Conservation (phyloP, 2,329 filamentous ascomycete genomes). For the Penicillium sp. region DNA sequence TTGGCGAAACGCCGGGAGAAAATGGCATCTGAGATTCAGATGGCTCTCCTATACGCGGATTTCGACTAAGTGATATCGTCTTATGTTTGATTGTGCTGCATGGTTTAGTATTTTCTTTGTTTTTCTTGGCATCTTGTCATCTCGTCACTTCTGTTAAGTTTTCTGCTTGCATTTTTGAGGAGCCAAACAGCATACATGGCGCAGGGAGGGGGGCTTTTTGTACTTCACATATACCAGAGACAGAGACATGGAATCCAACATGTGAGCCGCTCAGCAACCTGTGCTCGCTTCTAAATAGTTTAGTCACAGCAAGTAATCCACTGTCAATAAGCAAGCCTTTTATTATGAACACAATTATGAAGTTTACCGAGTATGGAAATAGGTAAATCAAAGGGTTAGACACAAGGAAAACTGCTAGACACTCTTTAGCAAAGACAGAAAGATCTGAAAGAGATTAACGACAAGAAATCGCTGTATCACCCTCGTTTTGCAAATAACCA, state of each 20-base stretch:
- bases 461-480: slow-evolving; percentile 16
- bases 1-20: slow-evolving; percentile 56
- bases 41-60: slow-evolving; percentile 8
- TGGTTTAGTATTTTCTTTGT: background rate
- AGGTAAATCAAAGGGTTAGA: slow-evolving; percentile 1
- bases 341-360: slow-evolving; percentile 7
- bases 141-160: background rate
- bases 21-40: slow-evolving; percentile 26
- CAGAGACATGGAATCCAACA: background rate
- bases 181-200: background rate
- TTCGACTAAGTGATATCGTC: background rate
- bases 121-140: background rate
- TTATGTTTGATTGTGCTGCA: background rate
- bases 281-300: background rate
- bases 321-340: slow-evolving; percentile 2
- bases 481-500: slow-evolving; percentile 9
- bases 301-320: background rate
- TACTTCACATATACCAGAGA: background rate
- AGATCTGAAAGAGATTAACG: slow-evolving; percentile 7
- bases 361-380: slow-evolving; percentile 1
- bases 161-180: background rate
- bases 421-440: slow-evolving; percentile 14
- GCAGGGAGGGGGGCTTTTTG: background rate
- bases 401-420: slow-evolving; percentile 3
- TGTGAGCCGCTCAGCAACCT: background rate